These are phyloP conservation scores for Graphiopsis chlorocephala DNA, from an alignment of 2,329 filamentous ascomycete species.

Conservation along the genomic window DNA sequence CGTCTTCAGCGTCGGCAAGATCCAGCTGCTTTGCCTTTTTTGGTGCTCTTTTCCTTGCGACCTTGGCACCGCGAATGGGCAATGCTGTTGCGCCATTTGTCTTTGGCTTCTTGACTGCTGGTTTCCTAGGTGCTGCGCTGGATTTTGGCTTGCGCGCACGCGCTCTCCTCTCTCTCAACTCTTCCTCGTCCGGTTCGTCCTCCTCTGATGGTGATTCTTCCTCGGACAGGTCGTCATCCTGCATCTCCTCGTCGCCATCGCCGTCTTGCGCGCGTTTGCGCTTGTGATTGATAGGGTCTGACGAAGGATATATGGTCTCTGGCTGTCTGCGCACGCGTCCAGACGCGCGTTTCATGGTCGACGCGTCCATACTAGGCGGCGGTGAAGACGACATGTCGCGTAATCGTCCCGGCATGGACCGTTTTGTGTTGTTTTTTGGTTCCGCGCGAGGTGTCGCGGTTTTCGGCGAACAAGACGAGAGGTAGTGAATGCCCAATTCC, in stretches of 20 bases:
- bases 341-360: slow-evolving; percentile 61
- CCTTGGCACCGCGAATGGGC: slow-evolving; percentile 51
- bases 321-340: slow-evolving; percentile 46
- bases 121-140: slow-evolving; percentile 31
- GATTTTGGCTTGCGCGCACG: slow-evolving; percentile 29
- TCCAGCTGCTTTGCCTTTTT: slow-evolving; percentile 53
- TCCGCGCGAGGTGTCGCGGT: slow-evolving; percentile 1
- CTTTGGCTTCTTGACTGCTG: slow-evolving; percentile 55
- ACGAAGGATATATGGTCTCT: slow-evolving; percentile 29
- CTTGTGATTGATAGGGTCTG: slow-evolving; percentile 39
- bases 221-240: slow-evolving; percentile 36
- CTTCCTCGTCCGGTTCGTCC: slow-evolving; percentile 35
- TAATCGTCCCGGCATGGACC: slow-evolving; percentile 20
- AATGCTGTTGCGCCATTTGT: slow-evolving; percentile 52
- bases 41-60: slow-evolving; percentile 41
- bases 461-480: slow-evolving; percentile 8
- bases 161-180: slow-evolving; percentile 32
- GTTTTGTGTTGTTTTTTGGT: background rate
- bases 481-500: background rate
- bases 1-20: slow-evolving; percentile 51
- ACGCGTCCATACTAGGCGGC: slow-evolving; percentile 32
- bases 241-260: slow-evolving; percentile 33
- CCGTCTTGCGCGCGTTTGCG: slow-evolving; percentile 44
- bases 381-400: slow-evolving; percentile 23
- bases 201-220: slow-evolving; percentile 34